Conservation (phyloP, 805 yeast species). For the Metschnikowia aberdeeniae region DNA sequence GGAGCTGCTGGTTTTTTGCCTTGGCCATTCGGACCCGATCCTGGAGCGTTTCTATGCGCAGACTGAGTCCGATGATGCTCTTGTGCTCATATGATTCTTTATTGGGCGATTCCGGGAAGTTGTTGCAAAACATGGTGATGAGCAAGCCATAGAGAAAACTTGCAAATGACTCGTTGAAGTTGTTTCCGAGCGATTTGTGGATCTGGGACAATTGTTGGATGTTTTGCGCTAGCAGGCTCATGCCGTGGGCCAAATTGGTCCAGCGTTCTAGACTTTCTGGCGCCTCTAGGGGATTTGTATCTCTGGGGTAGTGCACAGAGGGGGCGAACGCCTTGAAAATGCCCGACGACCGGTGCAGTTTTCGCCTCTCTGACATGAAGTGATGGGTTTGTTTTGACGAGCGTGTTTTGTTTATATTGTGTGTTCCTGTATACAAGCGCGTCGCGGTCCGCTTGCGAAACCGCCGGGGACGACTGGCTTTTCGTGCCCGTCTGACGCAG, state of each 20-base stretch:
- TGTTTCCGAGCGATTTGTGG: conserved; percentile 55
- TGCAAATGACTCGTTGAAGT: conserved; percentile 75
- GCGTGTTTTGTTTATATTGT: conserved; percentile 1
- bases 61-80: conserved; percentile 19
- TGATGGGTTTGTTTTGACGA: conserved; percentile 12
- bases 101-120: conserved; percentile 48
- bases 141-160: conserved; percentile 74
- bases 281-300: conserved; percentile 41
- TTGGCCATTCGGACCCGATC: conserved; percentile 19
- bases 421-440: neutral
- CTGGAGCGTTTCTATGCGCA: conserved; percentile 21
- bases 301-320: conserved; percentile 40
- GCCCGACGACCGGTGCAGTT: conserved; percentile 23
- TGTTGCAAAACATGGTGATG: conserved; percentile 86
- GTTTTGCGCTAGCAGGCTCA: conserved; percentile 55
- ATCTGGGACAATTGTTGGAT: conserved; percentile 53
- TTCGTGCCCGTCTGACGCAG: too few relatives aligned
- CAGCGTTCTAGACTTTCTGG: conserved; percentile 37
- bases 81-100: conserved; percentile 31
- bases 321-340: conserved; percentile 25
- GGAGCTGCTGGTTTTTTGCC: conserved; percentile 11
- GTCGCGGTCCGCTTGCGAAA: neutral
- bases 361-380: conserved; percentile 12
- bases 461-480: neutral
- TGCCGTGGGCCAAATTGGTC: conserved; percentile 35